Evolutionary conservation across 768 basidiomycete genomes (phyloP).

Genomic region (Clitopilus hobsonii): DNA sequence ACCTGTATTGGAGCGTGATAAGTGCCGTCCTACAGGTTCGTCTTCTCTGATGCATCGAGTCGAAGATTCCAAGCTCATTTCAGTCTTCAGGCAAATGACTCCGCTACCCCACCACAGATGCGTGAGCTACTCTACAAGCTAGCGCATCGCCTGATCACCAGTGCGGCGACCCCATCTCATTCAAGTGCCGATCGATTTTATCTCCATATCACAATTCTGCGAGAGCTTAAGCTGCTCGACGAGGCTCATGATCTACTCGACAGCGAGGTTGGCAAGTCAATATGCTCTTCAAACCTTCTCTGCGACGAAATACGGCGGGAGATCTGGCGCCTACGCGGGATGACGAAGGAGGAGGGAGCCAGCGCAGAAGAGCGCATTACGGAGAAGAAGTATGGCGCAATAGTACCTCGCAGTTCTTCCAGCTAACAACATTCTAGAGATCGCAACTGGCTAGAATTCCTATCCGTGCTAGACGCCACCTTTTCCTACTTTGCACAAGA

Average conservation of each 20-base stretch:
- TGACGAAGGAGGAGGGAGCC: slow-evolving; percentile 56
- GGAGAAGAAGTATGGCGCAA: slow-evolving; percentile 49
- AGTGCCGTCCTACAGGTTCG: slow-evolving; percentile 74
- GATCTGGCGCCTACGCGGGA: slow-evolving; percentile 55
- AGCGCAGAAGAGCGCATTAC: slow-evolving; percentile 54
- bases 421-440: slow-evolving; percentile 50
- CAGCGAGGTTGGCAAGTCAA: slow-evolving; percentile 60
- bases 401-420: neutral
- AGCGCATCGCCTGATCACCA: slow-evolving; percentile 67
- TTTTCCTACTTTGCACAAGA: slow-evolving; percentile 36
- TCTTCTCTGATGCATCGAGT: neutral
- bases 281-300: slow-evolving; percentile 66
- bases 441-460: slow-evolving; percentile 84
- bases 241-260: slow-evolving; percentile 69
- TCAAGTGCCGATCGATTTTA: slow-evolving; percentile 72
- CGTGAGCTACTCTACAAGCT: slow-evolving; percentile 69
- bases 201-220: slow-evolving; percentile 68
- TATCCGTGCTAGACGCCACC: slow-evolving; percentile 66
- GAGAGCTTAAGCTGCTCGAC: slow-evolving; percentile 61
- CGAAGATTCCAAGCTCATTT: neutral
- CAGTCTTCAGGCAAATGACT: slow-evolving; percentile 60
- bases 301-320: slow-evolving; percentile 75
- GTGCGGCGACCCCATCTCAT: slow-evolving; percentile 60
- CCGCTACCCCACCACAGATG: slow-evolving; percentile 55
- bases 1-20: slow-evolving; percentile 80